Evolutionary conservation across 345 rosid genomes (phyloP).

Genomic region (Hypericum perforatum): DNA sequence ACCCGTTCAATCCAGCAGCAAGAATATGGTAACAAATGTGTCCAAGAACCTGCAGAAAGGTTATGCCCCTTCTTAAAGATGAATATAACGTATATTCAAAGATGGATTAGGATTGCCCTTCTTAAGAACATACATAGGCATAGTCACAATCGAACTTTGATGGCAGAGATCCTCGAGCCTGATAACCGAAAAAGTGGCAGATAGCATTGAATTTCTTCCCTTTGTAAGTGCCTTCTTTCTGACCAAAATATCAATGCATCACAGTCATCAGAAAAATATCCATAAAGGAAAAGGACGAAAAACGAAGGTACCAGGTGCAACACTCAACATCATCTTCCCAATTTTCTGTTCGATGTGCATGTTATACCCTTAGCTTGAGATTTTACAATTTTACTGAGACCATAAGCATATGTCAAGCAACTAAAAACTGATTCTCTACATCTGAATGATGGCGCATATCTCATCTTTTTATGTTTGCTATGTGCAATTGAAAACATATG

Average conservation of each 20-base stretch:
- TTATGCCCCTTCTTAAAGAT: not conserved
- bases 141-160: constrained; percentile 97
- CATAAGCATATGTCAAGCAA: too few species aligned
- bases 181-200: constrained; percentile 90
- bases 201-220: constrained; percentile 58
- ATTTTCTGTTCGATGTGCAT: too few species aligned
- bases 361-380: too few species aligned
- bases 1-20: constrained; percentile 93
- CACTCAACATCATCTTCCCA: too few species aligned
- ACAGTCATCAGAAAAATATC: constrained; percentile 5
- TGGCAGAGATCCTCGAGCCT: constrained; percentile 97
- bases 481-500: too few species aligned
- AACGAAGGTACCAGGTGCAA: not conserved
- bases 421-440: too few species aligned
- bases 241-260: constrained; percentile 16
- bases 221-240: constrained; percentile 85
- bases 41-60: constrained; percentile 65
- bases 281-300: not conserved
- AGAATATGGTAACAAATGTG: constrained; percentile 83
- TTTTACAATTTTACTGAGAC: too few species aligned
- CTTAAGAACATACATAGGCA: constrained; percentile 56
- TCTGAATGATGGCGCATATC: too few species aligned
- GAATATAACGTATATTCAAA: too few species aligned
- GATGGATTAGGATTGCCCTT: too few species aligned
- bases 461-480: too few species aligned